Evolutionary conservation across 208 protist species (phyloP), one percentile per base, ranked within the genome.

Genomic region (Crithidia fasciculata): DNA sequence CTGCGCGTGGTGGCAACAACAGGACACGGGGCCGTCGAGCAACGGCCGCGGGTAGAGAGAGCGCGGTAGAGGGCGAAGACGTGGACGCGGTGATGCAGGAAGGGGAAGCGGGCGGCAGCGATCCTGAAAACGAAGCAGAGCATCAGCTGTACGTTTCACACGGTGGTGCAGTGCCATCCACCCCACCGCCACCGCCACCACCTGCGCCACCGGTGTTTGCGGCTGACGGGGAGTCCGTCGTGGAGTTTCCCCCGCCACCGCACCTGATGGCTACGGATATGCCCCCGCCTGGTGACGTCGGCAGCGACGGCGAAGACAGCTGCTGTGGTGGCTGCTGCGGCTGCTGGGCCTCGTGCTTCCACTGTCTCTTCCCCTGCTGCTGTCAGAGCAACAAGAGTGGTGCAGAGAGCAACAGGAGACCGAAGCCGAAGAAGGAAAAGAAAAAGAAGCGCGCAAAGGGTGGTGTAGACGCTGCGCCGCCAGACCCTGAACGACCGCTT

Each of bases 221-320:
- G 4, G 63, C 57, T 8, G 76, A 81, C 28, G 72, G 72, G 5
- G 78, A 80, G 44, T 75, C 77, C 7, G 66, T 90, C 10, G 63
- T 93, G 2, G 79, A 89, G 66, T 93, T 93, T 62, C 88, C 88
- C 12, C 85, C 83, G n/a, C 79, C 85, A 28, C 88, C 88, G 57
- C 78, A 78, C 16, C 57, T 83, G 19, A 72, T 53, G 61, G 80
- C 72, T 39, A 62, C 75, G 3, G 87, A 92, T 72, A 88, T 92
- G 84, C 87, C 84, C 9, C 78, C 84, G 18, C 71, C 77, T 5
- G 73, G 71, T n/a, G 62, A 74, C 8, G 63, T 68, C 0, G 75
- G 66, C 47, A 73, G 60, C 59, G 74, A 81, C 18, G 70, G 62
- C 40, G 73, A 80, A 10, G 50, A 66, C 52, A 66, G 64, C 41